A percentile compares a stretch with the other conserved stretches of the same genome.
Evolutionary conservation across 164 flowering plant species (phyloP).

Genomic region (Vitis rotundifolia): DNA sequence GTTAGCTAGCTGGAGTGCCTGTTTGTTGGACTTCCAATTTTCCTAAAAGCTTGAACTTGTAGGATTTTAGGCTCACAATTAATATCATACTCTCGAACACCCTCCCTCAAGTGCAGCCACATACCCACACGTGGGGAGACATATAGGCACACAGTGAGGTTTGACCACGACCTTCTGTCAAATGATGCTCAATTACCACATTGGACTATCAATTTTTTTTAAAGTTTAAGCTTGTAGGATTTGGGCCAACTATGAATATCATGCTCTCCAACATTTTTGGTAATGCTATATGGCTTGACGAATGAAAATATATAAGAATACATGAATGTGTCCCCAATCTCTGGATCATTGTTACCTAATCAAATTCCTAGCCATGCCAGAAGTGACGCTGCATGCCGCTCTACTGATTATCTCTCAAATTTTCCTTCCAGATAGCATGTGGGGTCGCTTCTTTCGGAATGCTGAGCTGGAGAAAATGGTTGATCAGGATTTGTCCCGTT

Average conservation of each 20-base stretch:
- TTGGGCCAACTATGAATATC: no score
- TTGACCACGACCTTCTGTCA: no score
- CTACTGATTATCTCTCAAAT: neutral
- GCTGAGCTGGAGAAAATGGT: constrained; percentile 94
- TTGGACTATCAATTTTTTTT: no score
- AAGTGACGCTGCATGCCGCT: neutral
- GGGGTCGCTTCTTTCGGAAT: constrained; percentile 91
- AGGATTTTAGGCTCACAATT: no score
- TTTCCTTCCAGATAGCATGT: constrained; percentile 78
- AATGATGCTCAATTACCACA: no score
- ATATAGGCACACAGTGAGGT: no score
- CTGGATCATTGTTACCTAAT: neutral
- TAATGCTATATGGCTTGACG: neutral
- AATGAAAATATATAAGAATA: neutral
- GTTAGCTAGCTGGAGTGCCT: neutral
- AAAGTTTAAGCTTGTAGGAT: no score
- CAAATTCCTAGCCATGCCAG: neutral
- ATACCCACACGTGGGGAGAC: no score
- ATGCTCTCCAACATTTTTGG: neutral
- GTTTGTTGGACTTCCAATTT: no score
- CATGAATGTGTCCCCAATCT: neutral
- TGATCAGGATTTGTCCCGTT: constrained; percentile 88
- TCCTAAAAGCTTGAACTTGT: no score
- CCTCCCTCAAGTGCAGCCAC: no score
- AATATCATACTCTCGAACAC: no score